Evolutionary conservation across 2,329 filamentous ascomycete species (phyloP), one percentile per base, ranked within the genome.

Genomic region (Trichoderma koningiopsis): DNA sequence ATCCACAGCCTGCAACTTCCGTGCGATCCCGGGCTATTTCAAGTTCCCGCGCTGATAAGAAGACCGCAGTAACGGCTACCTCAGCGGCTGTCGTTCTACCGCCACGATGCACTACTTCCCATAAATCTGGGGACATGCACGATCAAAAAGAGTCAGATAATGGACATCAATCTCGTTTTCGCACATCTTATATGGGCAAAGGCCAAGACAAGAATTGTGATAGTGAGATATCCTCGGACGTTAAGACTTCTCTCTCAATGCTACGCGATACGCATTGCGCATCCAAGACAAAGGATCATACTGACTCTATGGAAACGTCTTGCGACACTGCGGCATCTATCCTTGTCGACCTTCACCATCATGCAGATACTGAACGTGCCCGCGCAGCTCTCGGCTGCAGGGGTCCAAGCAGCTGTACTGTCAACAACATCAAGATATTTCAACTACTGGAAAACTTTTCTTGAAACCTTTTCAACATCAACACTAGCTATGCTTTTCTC

Each of bases 391-490:
- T 71, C 3, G 70, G 70, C 11, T 71, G 70, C 55, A 43, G 19
- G 22, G 68, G 63, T 19, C 19, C 58, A 24, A 49, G n/a, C 43
- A 37, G 47, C 53, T 71, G 70, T 47, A 68, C 68, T 10, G 70
- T 71, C 40, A 70, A 47, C 13, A 71, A 71, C 31, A 68, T 49
- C 10, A 60, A 65, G 3, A 68, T 71, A n/a, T 70, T 71, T n/a
- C 70, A 70, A 24, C 43, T 71, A 4, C 55, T 71, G 35, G 70
- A 71, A 6, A 66, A 37, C 19, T 62, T 62, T 31, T 35, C 61
- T 29, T 70, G 33, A 55, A 10, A 49, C 1, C 2, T 24, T 49
- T 49, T 1, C 1, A 22, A 49, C n/a, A 33, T 13, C 5, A 8
- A 24, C 4, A 11, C 47, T 49, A 49, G 13, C 24, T 61, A 37